Conservation (phyloP, 108 stramenopile species). For the Aurantiochytrium sp. region DNA sequence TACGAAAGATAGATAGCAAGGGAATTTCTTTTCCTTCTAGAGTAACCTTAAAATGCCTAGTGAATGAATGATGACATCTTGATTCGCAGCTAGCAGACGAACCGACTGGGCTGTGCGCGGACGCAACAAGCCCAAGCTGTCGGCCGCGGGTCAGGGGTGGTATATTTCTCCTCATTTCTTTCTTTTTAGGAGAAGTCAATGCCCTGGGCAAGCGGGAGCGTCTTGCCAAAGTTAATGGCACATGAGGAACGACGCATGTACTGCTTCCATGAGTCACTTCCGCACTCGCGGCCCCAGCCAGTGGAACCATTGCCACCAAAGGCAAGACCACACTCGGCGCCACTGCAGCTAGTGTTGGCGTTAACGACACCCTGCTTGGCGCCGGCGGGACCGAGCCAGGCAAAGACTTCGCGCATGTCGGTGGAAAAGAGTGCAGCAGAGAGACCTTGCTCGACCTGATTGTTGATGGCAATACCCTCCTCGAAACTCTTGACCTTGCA, state of each 20-base stretch:
- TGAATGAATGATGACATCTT: too few species aligned
- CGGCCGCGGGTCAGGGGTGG: too few species aligned
- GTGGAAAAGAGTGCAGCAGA: constrained; percentile 32
- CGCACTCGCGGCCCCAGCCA: constrained; percentile 38
- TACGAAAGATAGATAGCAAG: too few species aligned
- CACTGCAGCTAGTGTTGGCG: constrained; percentile 31
- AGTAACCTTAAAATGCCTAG: too few species aligned
- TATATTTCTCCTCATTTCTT: too few species aligned
- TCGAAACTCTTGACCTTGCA: constrained; percentile 27
- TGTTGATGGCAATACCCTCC: constrained; percentile 34
- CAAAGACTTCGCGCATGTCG: constrained; percentile 29
- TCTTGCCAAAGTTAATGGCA: constrained; percentile 37
- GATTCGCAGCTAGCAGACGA: too few species aligned
- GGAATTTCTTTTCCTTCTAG: too few species aligned
- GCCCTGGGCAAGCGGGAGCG: constrained; percentile 36
- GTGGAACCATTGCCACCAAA: constrained; percentile 41
- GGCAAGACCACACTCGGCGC: constrained; percentile 41
- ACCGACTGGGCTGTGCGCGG: too few species aligned
- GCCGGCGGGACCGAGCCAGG: constrained; percentile 35
- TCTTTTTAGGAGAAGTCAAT: constrained; percentile 22
- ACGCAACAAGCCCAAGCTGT: too few species aligned
- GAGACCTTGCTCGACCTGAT: constrained; percentile 31
- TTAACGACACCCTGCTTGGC: constrained; percentile 36
- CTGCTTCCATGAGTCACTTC: constrained; percentile 37
- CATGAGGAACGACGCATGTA: constrained; percentile 42